Evolutionary conservation across 2,329 filamentous ascomycete genomes (phyloP).

Genomic region (Coleophoma eucalyptorum): DNA sequence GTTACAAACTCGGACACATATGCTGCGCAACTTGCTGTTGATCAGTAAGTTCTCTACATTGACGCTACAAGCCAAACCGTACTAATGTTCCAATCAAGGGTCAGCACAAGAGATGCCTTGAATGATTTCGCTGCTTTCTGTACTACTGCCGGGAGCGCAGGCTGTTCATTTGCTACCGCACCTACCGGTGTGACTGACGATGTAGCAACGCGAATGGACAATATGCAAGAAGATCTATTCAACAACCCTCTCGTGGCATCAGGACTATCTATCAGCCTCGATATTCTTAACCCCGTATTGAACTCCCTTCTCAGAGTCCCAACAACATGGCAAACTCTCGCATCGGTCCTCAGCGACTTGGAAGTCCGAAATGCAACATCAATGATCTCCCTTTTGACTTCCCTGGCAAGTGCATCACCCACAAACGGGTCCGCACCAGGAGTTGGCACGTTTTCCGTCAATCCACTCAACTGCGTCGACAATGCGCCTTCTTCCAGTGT

Average conservation of each 20-base stretch:
- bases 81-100: too few relatives aligned
- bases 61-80: too few relatives aligned
- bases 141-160: conserved; percentile 4
- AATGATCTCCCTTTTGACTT: background rate
- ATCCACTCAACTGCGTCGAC: conserved; percentile 9
- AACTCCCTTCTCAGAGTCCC: background rate
- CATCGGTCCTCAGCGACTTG: background rate
- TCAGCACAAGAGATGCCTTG: conserved; percentile 5
- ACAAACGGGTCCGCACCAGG: background rate
- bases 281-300: background rate
- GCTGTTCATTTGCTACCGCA: conserved; percentile 1
- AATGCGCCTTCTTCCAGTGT: conserved; percentile 9
- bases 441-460: background rate
- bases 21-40: conserved; percentile 8
- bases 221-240: background rate
- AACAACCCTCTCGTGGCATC: background rate
- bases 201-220: conserved; percentile 1
- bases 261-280: background rate
- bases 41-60: conserved; percentile 1
- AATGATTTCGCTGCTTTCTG: conserved; percentile 11
- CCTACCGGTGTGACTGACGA: background rate
- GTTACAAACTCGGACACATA: conserved; percentile 33
- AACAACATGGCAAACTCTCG: conserved; percentile 1
- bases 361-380: background rate
- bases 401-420: background rate